A percentile compares a stretch with the other conserved stretches of the same genome.
Conservation (phyloP, 768 basidiomycete species). For the Kwoniella heveanensis region DNA sequence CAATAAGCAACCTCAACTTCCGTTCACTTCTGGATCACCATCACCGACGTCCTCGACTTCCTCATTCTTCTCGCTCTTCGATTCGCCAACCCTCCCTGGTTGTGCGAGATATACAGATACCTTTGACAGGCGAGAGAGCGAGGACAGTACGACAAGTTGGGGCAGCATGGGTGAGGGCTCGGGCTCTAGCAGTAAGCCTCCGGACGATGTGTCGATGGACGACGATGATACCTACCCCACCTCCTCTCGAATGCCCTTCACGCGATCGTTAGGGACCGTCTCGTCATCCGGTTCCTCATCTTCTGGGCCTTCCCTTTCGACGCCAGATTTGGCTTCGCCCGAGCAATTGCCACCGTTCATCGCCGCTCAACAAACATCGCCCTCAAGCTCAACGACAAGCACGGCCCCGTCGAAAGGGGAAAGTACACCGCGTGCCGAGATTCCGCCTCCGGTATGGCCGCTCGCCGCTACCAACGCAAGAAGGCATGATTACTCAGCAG, state of each 20-base stretch:
- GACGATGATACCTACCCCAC: conserved; percentile 10
- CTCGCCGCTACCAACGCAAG: conserved; percentile 19
- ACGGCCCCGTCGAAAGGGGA: conserved; percentile 35
- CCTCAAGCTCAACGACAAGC: conserved; percentile 31
- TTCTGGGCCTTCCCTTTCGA: conserved; percentile 14
- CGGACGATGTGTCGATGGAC: conserved; percentile 16
- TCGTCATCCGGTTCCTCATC: conserved; percentile 17
- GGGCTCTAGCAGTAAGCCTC: conserved; percentile 1
- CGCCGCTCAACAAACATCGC: conserved; percentile 16
- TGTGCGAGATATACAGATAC: not conserved
- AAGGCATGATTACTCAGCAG: conserved; percentile 4
- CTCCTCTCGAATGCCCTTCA: conserved; percentile 3
- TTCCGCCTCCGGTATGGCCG: conserved; percentile 39
- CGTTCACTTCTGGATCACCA: conserved; percentile 11
- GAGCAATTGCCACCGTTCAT: conserved; percentile 3
- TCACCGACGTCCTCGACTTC: conserved; percentile 24
- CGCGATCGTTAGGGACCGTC: conserved; percentile 5
- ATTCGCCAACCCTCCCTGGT: not conserved
- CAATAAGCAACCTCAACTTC: not conserved
- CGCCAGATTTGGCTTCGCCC: conserved; percentile 11
- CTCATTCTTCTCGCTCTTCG: conserved; percentile 19
- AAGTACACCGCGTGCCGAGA: conserved; percentile 39
- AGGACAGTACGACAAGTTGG: conserved; percentile 20
- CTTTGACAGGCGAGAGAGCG: conserved; percentile 20
- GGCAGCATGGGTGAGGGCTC: conserved; percentile 23